Percentiles rank a stretch among this genome's conserved stretches.
Conservation (phyloP, 2,329 filamentous ascomycete species). For the Dothiorella sarmentorum region DNA sequence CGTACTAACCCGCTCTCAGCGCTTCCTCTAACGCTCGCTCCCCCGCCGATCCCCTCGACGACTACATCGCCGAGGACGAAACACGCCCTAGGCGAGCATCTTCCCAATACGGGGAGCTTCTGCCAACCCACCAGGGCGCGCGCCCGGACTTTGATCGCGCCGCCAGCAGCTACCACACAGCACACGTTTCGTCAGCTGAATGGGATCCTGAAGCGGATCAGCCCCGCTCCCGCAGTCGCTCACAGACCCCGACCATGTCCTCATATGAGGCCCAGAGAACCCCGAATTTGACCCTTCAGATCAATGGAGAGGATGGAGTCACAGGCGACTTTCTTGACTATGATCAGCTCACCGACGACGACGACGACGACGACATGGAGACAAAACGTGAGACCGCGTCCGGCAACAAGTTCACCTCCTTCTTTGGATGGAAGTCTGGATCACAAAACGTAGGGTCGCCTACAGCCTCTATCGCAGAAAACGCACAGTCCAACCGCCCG, state of each 20-base stretch:
- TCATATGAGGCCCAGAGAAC: conserved; percentile 31
- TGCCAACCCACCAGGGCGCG: conserved; percentile 19
- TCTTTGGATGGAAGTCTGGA: conserved; percentile 64
- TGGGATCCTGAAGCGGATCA: conserved; percentile 24
- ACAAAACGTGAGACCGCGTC: conserved; percentile 29
- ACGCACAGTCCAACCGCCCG: conserved; percentile 49
- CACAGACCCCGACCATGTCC: conserved; percentile 37
- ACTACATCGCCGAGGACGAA: conserved; percentile 20
- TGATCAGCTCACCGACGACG: conserved; percentile 28
- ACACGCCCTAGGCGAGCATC: conserved; percentile 21
- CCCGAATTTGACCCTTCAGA: conserved; percentile 32
- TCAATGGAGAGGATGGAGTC: conserved; percentile 31
- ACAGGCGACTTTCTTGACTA: conserved; percentile 37
- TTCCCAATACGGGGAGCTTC: conserved; percentile 18
- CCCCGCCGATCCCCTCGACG: conserved; percentile 26
- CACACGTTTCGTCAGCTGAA: conserved; percentile 27
- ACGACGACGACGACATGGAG: conserved; percentile 22
- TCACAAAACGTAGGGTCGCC: conserved; percentile 54
- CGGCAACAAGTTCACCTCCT: conserved; percentile 57
- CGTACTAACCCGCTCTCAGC: neutral
- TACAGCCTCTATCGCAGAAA: conserved; percentile 59
- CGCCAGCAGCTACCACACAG: conserved; percentile 33
- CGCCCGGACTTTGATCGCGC: conserved; percentile 36
- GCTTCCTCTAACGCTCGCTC: conserved; percentile 26
- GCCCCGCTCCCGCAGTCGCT: conserved; percentile 25